Evolutionary conservation across 805 yeast genomes (phyloP), one percentile per base, ranked within the genome.

Genomic region (Candida sanyiensis): DNA sequence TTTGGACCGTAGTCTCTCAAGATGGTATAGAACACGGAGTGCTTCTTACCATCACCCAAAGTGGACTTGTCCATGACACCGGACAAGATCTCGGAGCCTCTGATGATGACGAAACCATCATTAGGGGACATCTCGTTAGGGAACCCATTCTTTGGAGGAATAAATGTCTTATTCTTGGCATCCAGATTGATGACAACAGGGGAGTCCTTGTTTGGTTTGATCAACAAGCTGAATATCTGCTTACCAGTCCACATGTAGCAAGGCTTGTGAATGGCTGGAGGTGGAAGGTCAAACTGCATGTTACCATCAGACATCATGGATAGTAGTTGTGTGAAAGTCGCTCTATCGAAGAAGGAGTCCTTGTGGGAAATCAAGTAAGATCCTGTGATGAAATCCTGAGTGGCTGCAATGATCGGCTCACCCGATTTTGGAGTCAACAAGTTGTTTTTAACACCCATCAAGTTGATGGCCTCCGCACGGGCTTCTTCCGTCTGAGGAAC

Each of bases 401-500:
- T 93, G 7, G 99, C 99, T 0, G 98, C 99, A 72, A 93, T 93
- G 52, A 93, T 93, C 0, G 99, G 99, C 56, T 94, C 98, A 52
- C 99, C 99, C 23, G 95, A 85, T 57, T 89, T 86, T 8, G 99
- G 99, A 1, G 98, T 93, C 50, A 93, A 72, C 47, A 93, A 68
- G 58, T 93, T 93, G 57, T 89, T 84, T 54, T 93, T 93, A 29
- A 93, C 98, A 39, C 97, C 98, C 99, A 93, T 93, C 56, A 93
- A 71, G 55, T 84, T 85, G 63, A 90, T 87, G n/a, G 98, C 98
- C 62, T 93, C 99, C 1, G 97, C 95, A 48, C 98, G 70, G 1
- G 98, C 97, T 63, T 93, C 98, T 64, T 93, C 97, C 2, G 97
- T 93, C 62, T 93, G 99, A 2, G 98, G 43, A 31, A 39, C 43